Evolutionary conservation across 2,329 filamentous ascomycete genomes (phyloP), one percentile per base, ranked within the genome.

Genomic region (Fusarium sp.): DNA sequence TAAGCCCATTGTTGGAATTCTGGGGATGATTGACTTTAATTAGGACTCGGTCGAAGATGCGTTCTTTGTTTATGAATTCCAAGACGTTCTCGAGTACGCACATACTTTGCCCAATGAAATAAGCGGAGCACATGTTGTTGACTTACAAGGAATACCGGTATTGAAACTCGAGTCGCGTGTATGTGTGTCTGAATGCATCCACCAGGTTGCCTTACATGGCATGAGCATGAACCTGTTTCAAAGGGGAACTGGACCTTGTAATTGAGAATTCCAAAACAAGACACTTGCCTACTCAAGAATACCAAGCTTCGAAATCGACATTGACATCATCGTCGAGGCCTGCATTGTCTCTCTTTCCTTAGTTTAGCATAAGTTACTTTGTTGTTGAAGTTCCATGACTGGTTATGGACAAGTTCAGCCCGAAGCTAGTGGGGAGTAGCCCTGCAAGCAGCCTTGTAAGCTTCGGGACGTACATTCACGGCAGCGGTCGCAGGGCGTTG

Each of bases 151-250:
- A 28, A 61, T 49, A 34, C 34, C 33, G 36, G 24, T 36, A 17
- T 17, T 53, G 47, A 43, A 46, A 39, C 21, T 21, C 34, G 40
- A 31, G 45, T 15, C 42, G 44, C 36, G 40, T 44, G 40, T 33
- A 31, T 31, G 22, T 24, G 38, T 62, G 57, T 59, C 46, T 62
- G 54, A 57, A 72, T 59, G 56, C 55, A 68, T 58, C 57, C 66
- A 62, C 57, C 31, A 26, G 31, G 19, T 15, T 43, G 34, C 45
- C 50, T 64, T 62, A 38, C 54, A 66, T 71, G 59, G 39, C 47
- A 65, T 65, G 50, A 57, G 53, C 55, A 71, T 71, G 67, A 70
- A 62, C 66, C 40, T 57, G 69, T 67, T 70, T 67, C 62, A 72
- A 63, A 52, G 43, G 24, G 39, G 44, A 28, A 28, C 31, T 39